These are phyloP conservation scores for Lasiosphaeria ovina DNA, from an alignment of 495 filamentous ascomycete species.

Conservation along the genomic window DNA sequence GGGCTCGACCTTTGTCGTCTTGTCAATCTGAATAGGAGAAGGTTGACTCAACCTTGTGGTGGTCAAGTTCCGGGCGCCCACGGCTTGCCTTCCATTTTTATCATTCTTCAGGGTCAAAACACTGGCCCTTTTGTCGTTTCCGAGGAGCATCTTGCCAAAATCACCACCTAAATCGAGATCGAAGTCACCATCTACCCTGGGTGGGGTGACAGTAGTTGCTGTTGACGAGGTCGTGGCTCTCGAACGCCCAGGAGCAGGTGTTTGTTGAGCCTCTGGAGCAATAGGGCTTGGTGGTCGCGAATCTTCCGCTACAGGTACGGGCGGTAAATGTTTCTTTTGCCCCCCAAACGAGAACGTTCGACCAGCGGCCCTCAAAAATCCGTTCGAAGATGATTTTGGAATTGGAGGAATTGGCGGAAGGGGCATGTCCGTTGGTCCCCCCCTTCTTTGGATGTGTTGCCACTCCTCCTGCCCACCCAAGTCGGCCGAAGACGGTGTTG, in stretches of 20 bases:
- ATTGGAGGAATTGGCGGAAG: constrained; percentile 55
- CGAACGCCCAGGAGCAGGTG: constrained; percentile 36
- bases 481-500: constrained; percentile 70
- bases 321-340: constrained; percentile 47
- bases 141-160: constrained; percentile 68
- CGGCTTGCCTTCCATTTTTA: constrained; percentile 24
- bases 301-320: constrained; percentile 44
- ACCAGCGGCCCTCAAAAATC: constrained; percentile 63
- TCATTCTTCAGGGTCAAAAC: constrained; percentile 41
- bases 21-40: constrained; percentile 59
- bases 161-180: constrained; percentile 57
- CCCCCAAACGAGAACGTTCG: constrained; percentile 73
- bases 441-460: constrained; percentile 47
- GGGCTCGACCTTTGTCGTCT: constrained; percentile 51
- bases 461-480: constrained; percentile 55
- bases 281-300: constrained; percentile 35
- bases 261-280: constrained; percentile 29
- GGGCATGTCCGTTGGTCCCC: constrained; percentile 51
- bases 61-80: constrained; percentile 36
- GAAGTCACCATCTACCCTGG: constrained; percentile 62
- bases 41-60: constrained; percentile 45
- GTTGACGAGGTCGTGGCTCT: constrained; percentile 50
- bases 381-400: constrained; percentile 46
- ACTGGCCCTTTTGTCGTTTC: constrained; percentile 55
- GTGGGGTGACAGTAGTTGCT: constrained; percentile 66